Base-by-base conservation (phyloP, 805 yeast species). In the Suhomyces pyralidae region DNA sequence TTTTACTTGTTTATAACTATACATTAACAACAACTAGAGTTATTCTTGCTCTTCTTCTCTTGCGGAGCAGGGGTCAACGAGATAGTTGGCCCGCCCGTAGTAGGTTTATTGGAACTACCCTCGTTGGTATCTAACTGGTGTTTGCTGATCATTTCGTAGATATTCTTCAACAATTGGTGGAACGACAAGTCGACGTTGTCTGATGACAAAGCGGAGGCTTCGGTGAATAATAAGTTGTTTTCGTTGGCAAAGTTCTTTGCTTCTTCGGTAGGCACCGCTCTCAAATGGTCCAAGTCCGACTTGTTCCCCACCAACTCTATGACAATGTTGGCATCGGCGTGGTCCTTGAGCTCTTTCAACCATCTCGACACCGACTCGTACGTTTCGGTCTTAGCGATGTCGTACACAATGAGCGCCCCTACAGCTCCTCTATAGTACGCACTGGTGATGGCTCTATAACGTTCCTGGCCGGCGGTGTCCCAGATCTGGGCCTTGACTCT, bases 401-500 rank as follows among this genome's bases (percentile, higher is more conserved):
- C 99, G 73, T 93, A 93, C 58, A 93, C 96, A 53, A 93, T 87
- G 63, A 93, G 80, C 3, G 98, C 98, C 55, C 99, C 99, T 51
- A 92, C 97, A 1, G 99, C 98, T 42, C 98, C 99, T 68, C 99
- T 82, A 71, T 93, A 93, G 75, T 93, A 93, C 5, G 98, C 98
- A 52, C 94, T 85, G 30, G 99, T 94, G 70, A 93, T 93, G 45
- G 99, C 98, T 63, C 99, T 84, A 78, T 94, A 93, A 70, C 99
- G 84, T 73, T 93, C 99, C 77, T 93, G 99, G 56, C 99, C 99
- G 2, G 99, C 99, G 36, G 99, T 93, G 72, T 93, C 99, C 99
- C 99, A 93, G 61, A 91, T 86, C 72, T 90, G 96, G 3, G 96
- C 93, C 69, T 89, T 90, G 61, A 89, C 86, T 67, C 90, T 76